Evolutionary conservation across 176 grass and related monocot species (phyloP), one percentile per base, ranked within the genome.

Genomic region (Musa troglodytarum): DNA sequence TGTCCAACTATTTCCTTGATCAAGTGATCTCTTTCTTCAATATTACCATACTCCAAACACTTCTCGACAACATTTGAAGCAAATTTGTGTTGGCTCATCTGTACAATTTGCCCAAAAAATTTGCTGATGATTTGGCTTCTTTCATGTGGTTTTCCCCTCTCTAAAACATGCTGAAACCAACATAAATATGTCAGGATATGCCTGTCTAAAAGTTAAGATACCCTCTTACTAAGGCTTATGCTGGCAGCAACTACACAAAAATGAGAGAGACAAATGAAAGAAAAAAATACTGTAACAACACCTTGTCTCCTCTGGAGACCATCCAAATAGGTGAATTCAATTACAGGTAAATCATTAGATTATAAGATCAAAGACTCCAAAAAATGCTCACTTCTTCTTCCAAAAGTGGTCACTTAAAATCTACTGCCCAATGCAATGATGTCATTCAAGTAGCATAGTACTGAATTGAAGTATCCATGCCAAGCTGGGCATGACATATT

Each of bases 31-130:
- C 86, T 68, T 77, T 99, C 88, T 5, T 26, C 70, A 11, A 77
- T 78, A 82, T 87, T 82, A n/a, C 88, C 95, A 87, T 93, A 86
- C 71, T 84, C 89, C 55, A 99, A 99, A 82, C 95, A 99, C 68
- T 86, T 94, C 76, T 99, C 95, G n/a, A 99, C 83, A 54, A 99
- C 95, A 81, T 99, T 99, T 17, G 95, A 99, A 16, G 91, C 90
- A 61, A 83, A 99, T 75, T 99, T 99, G 77, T 94, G 88, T 81
- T 99, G 95, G 76, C 91, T 99, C 95, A 99, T 94, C 57, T 69
- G 90, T 66, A 99, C 88, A 65, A 94, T 79, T 74, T 94, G 88
- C 23, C 84, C 82, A 59, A 86, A 91, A 63, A 99, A 82, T 78
- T 89, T 89, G 76, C 75, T 88, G 26, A 99, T 99, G 80, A 99